Evolutionary conservation across 2,329 filamentous ascomycete genomes (phyloP), one percentile per base, ranked within the genome.

Genomic region (Botrytis sinoallii): DNA sequence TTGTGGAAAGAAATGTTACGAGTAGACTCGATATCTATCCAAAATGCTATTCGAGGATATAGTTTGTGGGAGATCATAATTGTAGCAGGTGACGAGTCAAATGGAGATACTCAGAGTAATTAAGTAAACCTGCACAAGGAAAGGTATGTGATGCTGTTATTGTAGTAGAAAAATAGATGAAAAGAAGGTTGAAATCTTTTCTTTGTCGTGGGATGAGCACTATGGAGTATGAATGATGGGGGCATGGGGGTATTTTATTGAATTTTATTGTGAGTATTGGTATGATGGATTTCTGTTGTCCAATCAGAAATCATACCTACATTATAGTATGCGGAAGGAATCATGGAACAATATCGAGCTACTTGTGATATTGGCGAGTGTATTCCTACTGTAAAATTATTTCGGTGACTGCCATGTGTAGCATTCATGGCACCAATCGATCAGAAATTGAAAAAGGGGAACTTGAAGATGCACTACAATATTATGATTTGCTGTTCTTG

Each of bases 31-130:
- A 55, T 2, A 14, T n/a, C 48, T n/a, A n/a, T 55, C 71, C 82
- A 81, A 69, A 77, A 76, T 18, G 82, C 82, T 8, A 81, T 85
- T 44, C 72, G 82, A 29, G 79, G 82, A 10, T 67, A 80, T 71
- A 74, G 79, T 61, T 84, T 83, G 75, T 82, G 84, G 74, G 83
- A 83, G 80, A 18, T 85, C 32, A 77, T 85, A 72, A 83, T 82
- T 71, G 81, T 82, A 4, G 84, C 84, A 9, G 83, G 83, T 9
- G 76, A 48, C 81, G 82, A 38, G 81, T 83, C 32, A 72, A 80
- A 57, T 81, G 83, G 5, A 84, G 83, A 82, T 75, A 80, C 44
- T 80, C 81, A 67, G 81, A 79, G 67, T 76, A 82, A 9, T 73
- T 84, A 61, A 81, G 83, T 10, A 79, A 76, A 35, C 83, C 84